Conservation (phyloP, 805 yeast species). For the Zygosaccharomyces kombuchaensis region DNA sequence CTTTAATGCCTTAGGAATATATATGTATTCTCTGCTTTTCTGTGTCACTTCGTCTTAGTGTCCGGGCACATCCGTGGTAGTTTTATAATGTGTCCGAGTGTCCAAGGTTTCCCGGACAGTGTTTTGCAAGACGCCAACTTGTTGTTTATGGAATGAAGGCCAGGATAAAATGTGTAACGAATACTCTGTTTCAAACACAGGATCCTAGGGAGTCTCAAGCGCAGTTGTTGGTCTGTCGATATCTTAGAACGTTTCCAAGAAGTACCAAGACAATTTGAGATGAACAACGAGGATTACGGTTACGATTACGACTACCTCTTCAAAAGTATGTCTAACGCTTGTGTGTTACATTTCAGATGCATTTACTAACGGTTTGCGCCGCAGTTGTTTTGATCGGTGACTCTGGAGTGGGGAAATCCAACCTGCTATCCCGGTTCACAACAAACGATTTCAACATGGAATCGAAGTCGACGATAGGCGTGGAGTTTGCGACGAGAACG, state of each 20-base stretch:
- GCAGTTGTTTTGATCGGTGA: conserved; percentile 90
- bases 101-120: no score
- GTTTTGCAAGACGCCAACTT: background rate
- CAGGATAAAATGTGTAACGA: background rate
- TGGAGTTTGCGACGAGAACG: conserved; percentile 95
- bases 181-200: background rate
- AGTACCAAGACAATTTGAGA: conserved; percentile 8
- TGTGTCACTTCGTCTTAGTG: no score
- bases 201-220: background rate
- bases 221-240: background rate
- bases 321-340: conserved; percentile 47
- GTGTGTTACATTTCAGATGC: background rate
- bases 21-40: no score
- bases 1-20: no score
- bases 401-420: conserved; percentile 95
- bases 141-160: background rate
- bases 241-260: background rate
- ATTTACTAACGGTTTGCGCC: conserved; percentile 7
- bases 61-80: no score
- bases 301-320: conserved; percentile 88
- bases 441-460: conserved; percentile 94
- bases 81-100: no score
- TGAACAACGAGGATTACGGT: conserved; percentile 58
- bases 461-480: conserved; percentile 93
- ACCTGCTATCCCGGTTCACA: conserved; percentile 87